Conservation (phyloP, 495 filamentous ascomycete species). For the Lineolata rhizophorae region DNA sequence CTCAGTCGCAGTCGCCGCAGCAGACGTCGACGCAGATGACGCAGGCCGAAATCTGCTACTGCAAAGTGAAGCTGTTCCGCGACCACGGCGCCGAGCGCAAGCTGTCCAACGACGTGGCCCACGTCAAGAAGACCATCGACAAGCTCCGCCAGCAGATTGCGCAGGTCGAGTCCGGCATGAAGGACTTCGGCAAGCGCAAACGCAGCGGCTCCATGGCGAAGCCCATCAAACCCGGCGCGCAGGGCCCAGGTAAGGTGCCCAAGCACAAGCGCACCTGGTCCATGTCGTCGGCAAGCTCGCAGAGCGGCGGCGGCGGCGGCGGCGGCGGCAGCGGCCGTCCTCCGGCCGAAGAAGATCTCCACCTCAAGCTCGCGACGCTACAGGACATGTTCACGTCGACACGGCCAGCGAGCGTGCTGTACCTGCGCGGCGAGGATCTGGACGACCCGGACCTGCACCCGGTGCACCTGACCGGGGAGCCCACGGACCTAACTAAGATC, state of each 20-base stretch:
- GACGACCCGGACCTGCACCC: conserved; percentile 85
- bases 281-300: conserved; percentile 69
- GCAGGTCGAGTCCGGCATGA: conserved; percentile 72
- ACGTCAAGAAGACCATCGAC: conserved; percentile 84
- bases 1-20: not conserved
- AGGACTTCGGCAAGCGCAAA: conserved; percentile 76
- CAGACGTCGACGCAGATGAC: conserved; percentile 21
- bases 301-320: too few relatives aligned
- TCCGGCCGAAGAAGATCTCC: conserved; percentile 70
- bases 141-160: conserved; percentile 82
- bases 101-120: conserved; percentile 77
- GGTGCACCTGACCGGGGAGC: conserved; percentile 50
- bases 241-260: conserved; percentile 50
- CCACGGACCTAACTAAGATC: conserved; percentile 32
- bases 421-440: conserved; percentile 56
- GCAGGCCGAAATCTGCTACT: conserved; percentile 58
- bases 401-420: conserved; percentile 61
- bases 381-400: conserved; percentile 96
- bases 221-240: conserved; percentile 25
- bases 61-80: conserved; percentile 90
- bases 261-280: conserved; percentile 96
- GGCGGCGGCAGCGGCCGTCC: conserved; percentile 26
- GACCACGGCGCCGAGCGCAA: conserved; percentile 95
- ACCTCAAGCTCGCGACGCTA: conserved; percentile 58
- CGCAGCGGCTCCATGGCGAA: conserved; percentile 33